A percentile compares a stretch with the other conserved stretches of the same genome.
Evolutionary conservation across 2,329 filamentous ascomycete species (phyloP).

Genomic region (Monilinia laxa): DNA sequence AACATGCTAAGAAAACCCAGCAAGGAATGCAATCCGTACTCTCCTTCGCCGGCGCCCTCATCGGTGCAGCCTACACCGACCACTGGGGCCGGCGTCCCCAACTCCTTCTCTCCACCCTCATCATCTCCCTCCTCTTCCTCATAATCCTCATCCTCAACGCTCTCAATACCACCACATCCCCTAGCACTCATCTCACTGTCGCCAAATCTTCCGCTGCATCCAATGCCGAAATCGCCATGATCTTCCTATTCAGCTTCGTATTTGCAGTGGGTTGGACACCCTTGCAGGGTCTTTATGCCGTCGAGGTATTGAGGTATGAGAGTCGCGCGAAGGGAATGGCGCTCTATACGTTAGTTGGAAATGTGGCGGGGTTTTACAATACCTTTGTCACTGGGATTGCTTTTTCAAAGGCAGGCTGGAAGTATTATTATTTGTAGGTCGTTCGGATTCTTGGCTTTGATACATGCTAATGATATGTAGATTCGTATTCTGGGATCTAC

Average conservation of each 20-base stretch:
- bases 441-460: background rate
- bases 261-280: conserved; percentile 55
- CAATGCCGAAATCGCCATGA: conserved; percentile 50
- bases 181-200: background rate
- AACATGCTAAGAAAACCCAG: background rate
- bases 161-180: conserved; percentile 47
- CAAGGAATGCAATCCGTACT: conserved; percentile 43
- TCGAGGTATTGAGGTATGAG: conserved; percentile 43
- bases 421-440: conserved; percentile 22
- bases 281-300: conserved; percentile 51
- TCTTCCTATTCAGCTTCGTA: conserved; percentile 53
- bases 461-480: background rate
- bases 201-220: conserved; percentile 40
- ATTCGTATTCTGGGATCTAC: conserved; percentile 21
- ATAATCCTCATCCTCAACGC: conserved; percentile 44
- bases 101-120: conserved; percentile 47
- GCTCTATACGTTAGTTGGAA: conserved; percentile 15
- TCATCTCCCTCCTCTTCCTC: conserved; percentile 18
- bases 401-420: conserved; percentile 16
- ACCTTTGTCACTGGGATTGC: conserved; percentile 22
- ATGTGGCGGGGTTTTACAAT: conserved; percentile 22
- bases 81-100: conserved; percentile 42
- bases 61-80: conserved; percentile 32
- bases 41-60: conserved; percentile 42
- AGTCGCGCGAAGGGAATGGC: conserved; percentile 22